A percentile compares a stretch with the other conserved stretches of the same genome.
Evolutionary conservation across 208 protist genomes (phyloP).

Genomic region (Leishmania aethiopica): DNA sequence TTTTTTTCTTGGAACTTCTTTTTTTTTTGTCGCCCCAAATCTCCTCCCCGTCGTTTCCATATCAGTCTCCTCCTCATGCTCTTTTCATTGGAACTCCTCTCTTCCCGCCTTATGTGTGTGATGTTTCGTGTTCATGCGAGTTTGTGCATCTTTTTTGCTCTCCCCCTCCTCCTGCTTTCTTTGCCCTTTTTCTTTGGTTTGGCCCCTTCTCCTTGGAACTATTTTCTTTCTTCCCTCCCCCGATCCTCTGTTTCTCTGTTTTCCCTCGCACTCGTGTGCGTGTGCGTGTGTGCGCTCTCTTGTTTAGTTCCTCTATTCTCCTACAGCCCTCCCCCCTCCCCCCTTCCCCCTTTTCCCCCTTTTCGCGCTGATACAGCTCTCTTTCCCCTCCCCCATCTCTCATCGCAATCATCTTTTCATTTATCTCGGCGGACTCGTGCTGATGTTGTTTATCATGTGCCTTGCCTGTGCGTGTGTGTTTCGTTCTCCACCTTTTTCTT

Average conservation of each 20-base stretch:
- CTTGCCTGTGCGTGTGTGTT: neutral
- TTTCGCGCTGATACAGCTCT: neutral
- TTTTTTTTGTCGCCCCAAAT: constrained; percentile 9
- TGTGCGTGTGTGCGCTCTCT: neutral
- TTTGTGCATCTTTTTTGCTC: too few species aligned
- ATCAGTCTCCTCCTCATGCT: neutral
- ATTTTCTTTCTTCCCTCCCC: neutral
- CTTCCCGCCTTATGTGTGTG: neutral
- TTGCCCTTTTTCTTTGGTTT: neutral
- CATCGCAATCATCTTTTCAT: neutral
- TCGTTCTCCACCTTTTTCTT: neutral
- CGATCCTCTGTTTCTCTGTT: neutral
- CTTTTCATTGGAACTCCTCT: neutral
- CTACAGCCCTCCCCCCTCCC: too few species aligned
- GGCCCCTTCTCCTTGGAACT: neutral
- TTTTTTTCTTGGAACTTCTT: constrained; percentile 13
- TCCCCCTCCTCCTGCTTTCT: too few species aligned
- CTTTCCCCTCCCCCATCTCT: neutral
- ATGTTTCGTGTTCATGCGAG: too few species aligned
- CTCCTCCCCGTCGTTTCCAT: neutral
- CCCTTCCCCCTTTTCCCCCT: neutral
- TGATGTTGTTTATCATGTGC: neutral
- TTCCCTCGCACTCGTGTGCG: neutral
- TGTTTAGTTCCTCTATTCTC: neutral
- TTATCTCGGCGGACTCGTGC: neutral